Conservation (phyloP, 1,284 basidiomycete genomes). For the Ganoderma lucidum region DNA sequence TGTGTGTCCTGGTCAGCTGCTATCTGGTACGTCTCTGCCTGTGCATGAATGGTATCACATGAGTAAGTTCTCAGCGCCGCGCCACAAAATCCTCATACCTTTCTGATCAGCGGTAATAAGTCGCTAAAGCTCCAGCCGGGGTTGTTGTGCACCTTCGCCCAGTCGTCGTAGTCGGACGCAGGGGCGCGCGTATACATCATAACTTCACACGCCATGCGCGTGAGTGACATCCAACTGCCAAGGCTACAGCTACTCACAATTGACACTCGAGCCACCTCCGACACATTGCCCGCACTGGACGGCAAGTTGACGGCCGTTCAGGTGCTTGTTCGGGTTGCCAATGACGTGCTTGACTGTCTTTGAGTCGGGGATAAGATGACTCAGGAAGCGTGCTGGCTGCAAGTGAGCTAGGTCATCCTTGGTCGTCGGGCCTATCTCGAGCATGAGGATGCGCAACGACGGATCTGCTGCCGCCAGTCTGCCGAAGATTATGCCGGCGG, state of each 20-base stretch:
- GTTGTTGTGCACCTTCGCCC: constrained; percentile 54
- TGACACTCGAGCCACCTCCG: constrained; percentile 65
- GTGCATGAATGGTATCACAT: too few species aligned
- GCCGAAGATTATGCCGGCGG: constrained; percentile 51
- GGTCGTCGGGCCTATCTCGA: constrained; percentile 51
- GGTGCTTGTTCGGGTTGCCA: constrained; percentile 40
- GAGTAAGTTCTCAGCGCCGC: not conserved
- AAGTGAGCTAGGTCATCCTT: constrained; percentile 40
- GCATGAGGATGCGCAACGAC: constrained; percentile 47
- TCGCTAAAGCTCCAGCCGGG: constrained; percentile 59
- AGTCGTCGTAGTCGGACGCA: constrained; percentile 64
- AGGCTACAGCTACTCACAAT: constrained; percentile 51
- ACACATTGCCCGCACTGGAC: constrained; percentile 54
- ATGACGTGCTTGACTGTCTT: constrained; percentile 31
- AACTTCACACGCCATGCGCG: constrained; percentile 26
- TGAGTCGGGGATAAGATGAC: constrained; percentile 37
- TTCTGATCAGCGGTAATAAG: constrained; percentile 48
- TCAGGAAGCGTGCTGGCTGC: constrained; percentile 43
- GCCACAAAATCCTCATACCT: constrained; percentile 19
- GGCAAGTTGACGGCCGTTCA: constrained; percentile 51
- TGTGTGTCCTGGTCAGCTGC: constrained; percentile 30
- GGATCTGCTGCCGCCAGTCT: constrained; percentile 52
- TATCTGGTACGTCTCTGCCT: constrained; percentile 32
- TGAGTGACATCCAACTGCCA: not conserved
- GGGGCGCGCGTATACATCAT: constrained; percentile 59